These are phyloP conservation scores for Calocera viscosa DNA, from an alignment of 768 basidiomycete genomes.

Conservation along the genomic window DNA sequence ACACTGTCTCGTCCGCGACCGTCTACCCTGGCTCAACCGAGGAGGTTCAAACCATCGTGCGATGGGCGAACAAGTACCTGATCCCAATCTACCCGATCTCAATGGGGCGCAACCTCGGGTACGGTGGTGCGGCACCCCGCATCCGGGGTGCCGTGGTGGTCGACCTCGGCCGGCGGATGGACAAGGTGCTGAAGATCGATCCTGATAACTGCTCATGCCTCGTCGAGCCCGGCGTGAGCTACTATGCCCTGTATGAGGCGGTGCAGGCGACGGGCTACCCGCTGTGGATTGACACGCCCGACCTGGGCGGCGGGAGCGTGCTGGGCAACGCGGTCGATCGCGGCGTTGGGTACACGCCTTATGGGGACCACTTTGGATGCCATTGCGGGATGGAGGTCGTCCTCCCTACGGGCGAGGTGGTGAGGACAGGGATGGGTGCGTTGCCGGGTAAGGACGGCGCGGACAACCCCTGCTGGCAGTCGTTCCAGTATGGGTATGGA, in stretches of 20 bases:
- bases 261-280: slow-evolving; percentile 10
- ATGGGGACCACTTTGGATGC: slow-evolving; percentile 17
- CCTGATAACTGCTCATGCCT: slow-evolving; percentile 14
- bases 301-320: slow-evolving; percentile 15
- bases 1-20: slow-evolving; percentile 13
- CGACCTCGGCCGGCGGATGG: slow-evolving; percentile 13
- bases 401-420: slow-evolving; percentile 17
- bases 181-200: slow-evolving; percentile 16
- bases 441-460: slow-evolving; percentile 11
- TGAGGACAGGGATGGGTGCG: slow-evolving; percentile 17
- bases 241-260: slow-evolving; percentile 17
- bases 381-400: slow-evolving; percentile 19
- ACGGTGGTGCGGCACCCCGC: slow-evolving; percentile 17
- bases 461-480: slow-evolving; percentile 12
- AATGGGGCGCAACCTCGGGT: slow-evolving; percentile 18
- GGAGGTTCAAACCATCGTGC: slow-evolving; percentile 14
- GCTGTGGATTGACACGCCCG: slow-evolving; percentile 16
- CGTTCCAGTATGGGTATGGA: slow-evolving; percentile 17
- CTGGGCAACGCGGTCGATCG: slow-evolving; percentile 12
- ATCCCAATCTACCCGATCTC: slow-evolving; percentile 16
- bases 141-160: slow-evolving; percentile 15
- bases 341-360: slow-evolving; percentile 12
- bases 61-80: slow-evolving; percentile 15
- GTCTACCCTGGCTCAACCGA: slow-evolving; percentile 9
- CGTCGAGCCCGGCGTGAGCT: slow-evolving; percentile 18